Evolutionary conservation across 2,329 filamentous ascomycete genomes (phyloP).

Genomic region (Blastomyces emzantsi): DNA sequence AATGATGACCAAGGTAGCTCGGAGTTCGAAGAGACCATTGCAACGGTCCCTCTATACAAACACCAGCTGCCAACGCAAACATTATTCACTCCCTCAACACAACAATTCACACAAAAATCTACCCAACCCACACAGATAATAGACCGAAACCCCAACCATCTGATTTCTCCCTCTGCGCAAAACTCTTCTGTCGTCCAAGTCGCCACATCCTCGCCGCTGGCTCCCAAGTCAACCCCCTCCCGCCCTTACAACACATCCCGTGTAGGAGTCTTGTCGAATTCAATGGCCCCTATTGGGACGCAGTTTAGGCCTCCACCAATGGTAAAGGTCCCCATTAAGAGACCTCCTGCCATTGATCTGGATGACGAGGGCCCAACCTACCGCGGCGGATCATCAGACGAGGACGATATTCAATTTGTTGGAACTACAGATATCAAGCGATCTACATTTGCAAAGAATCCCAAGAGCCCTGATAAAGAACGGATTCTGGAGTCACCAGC

Average conservation of each 20-base stretch:
- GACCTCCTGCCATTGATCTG: slow-evolving; percentile 37
- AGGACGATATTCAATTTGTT: slow-evolving; percentile 42
- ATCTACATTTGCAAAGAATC: slow-evolving; percentile 45
- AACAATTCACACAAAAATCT: slow-evolving; percentile 40
- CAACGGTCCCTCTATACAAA: slow-evolving; percentile 37
- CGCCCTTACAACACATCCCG: slow-evolving; percentile 23
- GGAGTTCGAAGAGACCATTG: slow-evolving; percentile 40
- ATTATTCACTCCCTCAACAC: slow-evolving; percentile 39
- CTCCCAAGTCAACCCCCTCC: slow-evolving; percentile 38
- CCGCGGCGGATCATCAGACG: slow-evolving; percentile 56
- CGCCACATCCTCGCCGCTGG: slow-evolving; percentile 74
- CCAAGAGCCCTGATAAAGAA: slow-evolving; percentile 29
- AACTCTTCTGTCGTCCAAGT: slow-evolving; percentile 58
- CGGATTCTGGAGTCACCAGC: slow-evolving; percentile 35
- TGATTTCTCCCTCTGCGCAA: slow-evolving; percentile 23
- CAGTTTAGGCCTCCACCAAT: slow-evolving; percentile 49
- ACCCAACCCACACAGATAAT: slow-evolving; percentile 57
- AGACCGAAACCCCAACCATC: slow-evolving; percentile 30
- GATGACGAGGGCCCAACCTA: slow-evolving; percentile 50
- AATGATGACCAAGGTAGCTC: slow-evolving; percentile 24
- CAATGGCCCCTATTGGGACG: slow-evolving; percentile 70
- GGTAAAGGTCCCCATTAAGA: slow-evolving; percentile 33
- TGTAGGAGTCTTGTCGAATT: slow-evolving; percentile 45
- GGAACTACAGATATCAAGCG: slow-evolving; percentile 51
- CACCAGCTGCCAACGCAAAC: slow-evolving; percentile 23